Percentiles rank a stretch among this genome's conserved stretches.
Evolutionary conservation across 768 basidiomycete genomes (phyloP).

Genomic region (Termitomyces sp.): DNA sequence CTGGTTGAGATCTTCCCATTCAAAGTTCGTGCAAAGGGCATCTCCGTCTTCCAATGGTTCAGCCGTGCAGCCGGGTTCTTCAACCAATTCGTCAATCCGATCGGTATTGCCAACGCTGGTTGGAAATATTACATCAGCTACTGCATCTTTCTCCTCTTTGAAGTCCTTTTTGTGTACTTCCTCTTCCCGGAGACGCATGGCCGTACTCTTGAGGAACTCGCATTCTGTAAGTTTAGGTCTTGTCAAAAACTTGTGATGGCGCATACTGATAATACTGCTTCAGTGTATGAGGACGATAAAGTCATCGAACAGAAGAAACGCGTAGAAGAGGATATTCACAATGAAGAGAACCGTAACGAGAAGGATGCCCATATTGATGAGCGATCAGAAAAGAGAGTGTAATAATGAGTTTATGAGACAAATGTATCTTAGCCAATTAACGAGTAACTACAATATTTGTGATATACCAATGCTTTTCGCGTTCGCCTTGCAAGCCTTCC

Average conservation of each 20-base stretch:
- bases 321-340: constrained; percentile 34
- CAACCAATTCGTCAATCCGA: constrained; percentile 66
- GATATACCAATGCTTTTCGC: no score
- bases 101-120: constrained; percentile 51
- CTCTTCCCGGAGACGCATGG: constrained; percentile 58
- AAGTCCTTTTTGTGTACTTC: constrained; percentile 55
- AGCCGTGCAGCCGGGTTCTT: constrained; percentile 52
- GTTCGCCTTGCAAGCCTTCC: not conserved
- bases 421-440: no score
- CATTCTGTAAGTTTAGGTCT: constrained; percentile 43
- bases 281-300: constrained; percentile 43
- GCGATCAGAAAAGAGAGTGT: not conserved
- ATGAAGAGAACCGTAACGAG: constrained; percentile 12
- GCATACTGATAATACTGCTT: not conserved
- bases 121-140: constrained; percentile 63
- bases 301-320: constrained; percentile 36
- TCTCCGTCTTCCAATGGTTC: constrained; percentile 59
- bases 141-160: constrained; percentile 47
- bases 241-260: no score
- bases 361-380: not conserved
- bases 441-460: no score
- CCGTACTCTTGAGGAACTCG: constrained; percentile 53
- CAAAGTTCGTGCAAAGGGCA: constrained; percentile 57
- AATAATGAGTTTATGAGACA: not conserved
- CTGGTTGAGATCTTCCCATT: constrained; percentile 69